Evolutionary conservation across 352 stramenopile genomes (phyloP), one percentile per base, ranked within the genome.

Genomic region (Synura sp.): DNA sequence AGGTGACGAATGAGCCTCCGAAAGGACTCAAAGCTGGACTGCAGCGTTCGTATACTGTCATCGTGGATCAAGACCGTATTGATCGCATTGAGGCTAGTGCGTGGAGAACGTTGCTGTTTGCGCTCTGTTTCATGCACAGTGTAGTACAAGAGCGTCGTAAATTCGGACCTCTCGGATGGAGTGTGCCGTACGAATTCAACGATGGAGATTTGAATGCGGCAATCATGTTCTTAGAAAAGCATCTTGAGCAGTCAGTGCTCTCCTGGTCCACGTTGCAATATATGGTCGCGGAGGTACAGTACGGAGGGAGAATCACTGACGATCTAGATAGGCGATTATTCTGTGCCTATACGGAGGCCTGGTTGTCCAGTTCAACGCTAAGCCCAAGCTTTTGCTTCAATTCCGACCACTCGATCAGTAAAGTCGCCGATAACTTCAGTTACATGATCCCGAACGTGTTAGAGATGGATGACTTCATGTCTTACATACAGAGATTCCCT

Each of bases 141-240:
- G 85, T 97, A 19, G 91, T 96, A 42, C 94, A 97, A 81, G 93
- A 98, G 82, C 90, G 93, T 31, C 94, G 96, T 81, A 98, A 98
- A 83, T 98, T 97, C 80, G 92, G 93, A 0, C 86, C 93, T 0
- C 85, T 98, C 7, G 93, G 93, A 7, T 98, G 93, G 93, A 93
- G 90, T 25, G 94, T 97, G 27, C 93, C 93, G 12, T 98, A 98
- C 86, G 93, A 98, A 83, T 98, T 95, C 87, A 97, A 97, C 86
- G 93, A 95, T 57, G 92, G 93, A 25, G 93, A 98, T 71, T 82
- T 98, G 22, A 93, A 91, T 31, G 93, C 93, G 0, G 97, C 89
- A 67, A 92, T 93, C 0, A 95, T 92, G 42, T 97, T 98, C 83
- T 83, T 98, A 31, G 93, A 97, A 82, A 97, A 96, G 80, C 92